Conservation (phyloP, 495 filamentous ascomycete genomes). For the Achaetomiella virescens region DNA sequence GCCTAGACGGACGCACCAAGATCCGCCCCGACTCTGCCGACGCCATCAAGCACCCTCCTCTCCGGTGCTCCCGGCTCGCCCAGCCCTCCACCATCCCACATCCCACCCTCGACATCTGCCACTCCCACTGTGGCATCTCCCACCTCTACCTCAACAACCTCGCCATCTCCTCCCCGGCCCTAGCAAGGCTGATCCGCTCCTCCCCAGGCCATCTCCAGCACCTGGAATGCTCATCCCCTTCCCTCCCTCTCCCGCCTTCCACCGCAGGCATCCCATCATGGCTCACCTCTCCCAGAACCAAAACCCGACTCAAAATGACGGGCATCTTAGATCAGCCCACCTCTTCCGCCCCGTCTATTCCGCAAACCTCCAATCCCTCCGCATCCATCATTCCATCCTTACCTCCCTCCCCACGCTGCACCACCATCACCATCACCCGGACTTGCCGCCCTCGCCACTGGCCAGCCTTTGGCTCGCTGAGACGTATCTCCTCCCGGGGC, state of each 20-base stretch:
- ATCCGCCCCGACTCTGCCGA: slow-evolving; percentile 29
- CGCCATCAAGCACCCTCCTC: slow-evolving; percentile 25
- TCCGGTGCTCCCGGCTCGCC: slow-evolving; percentile 13
- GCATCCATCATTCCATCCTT: slow-evolving; percentile 45
- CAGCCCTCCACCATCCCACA: background rate
- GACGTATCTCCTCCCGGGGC: slow-evolving; percentile 29
- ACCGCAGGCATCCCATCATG: slow-evolving; percentile 5
- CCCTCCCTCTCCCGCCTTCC: slow-evolving; percentile 12
- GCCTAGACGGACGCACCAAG: slow-evolving; percentile 28
- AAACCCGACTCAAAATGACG: too few species aligned
- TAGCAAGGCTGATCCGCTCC: slow-evolving; percentile 28
- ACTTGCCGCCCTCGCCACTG: slow-evolving; percentile 20
- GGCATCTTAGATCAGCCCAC: slow-evolving; percentile 35
- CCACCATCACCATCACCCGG: too few species aligned
- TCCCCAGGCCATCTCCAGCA: slow-evolving; percentile 35
- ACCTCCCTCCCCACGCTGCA: slow-evolving; percentile 36
- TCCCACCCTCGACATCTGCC: slow-evolving; percentile 19
- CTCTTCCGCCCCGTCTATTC: slow-evolving; percentile 41
- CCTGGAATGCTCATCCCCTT: slow-evolving; percentile 37
- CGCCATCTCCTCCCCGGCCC: slow-evolving; percentile 23
- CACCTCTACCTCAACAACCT: slow-evolving; percentile 41
- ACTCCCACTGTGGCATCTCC: slow-evolving; percentile 28
- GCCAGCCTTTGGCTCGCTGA: slow-evolving; percentile 33
- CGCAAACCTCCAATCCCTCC: slow-evolving; percentile 37
- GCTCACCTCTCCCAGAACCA: slow-evolving; percentile 11